Conservation (phyloP, 805 yeast species). For the Sungouiozyma ichnusensis region DNA sequence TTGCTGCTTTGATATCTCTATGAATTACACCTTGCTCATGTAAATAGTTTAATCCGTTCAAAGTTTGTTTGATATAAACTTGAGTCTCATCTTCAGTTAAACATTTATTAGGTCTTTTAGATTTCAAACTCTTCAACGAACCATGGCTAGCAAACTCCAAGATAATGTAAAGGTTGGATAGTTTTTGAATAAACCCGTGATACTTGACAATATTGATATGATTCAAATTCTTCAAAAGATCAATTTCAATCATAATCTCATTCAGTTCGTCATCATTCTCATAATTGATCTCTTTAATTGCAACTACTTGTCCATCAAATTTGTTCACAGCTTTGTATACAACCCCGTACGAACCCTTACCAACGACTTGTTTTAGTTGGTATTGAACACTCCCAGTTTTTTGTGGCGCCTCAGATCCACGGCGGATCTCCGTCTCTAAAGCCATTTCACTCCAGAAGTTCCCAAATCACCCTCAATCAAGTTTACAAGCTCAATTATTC, state of each 20-base stretch:
- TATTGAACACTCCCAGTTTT: conserved; percentile 25
- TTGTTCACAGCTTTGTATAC: conserved; percentile 69
- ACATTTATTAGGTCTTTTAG: conserved; percentile 19
- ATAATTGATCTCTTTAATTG: conserved; percentile 68
- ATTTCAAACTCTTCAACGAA: conserved; percentile 40
- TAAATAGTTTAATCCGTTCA: conserved; percentile 58
- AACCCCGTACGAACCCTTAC: conserved; percentile 85
- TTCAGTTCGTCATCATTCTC: conserved; percentile 65
- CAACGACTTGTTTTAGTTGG: conserved; percentile 54
- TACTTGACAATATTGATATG: conserved; percentile 90
- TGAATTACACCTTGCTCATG: conserved; percentile 79
- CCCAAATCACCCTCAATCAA: no score
- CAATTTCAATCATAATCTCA: conserved; percentile 51
- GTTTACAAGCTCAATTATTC: no score
- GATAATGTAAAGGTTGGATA: conserved; percentile 63
- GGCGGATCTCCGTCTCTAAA: not conserved
- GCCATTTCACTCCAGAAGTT: not conserved
- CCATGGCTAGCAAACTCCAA: conserved; percentile 63
- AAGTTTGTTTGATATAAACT: conserved; percentile 56
- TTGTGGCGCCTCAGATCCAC: not conserved
- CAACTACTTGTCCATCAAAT: conserved; percentile 57
- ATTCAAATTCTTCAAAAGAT: conserved; percentile 61
- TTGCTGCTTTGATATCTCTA: conserved; percentile 90
- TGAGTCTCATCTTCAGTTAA: conserved; percentile 55
- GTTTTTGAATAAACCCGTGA: conserved; percentile 74